Evolutionary conservation across 2,329 filamentous ascomycete species (phyloP), one percentile per base, ranked within the genome.

Genomic region (Dactylellina leptospora): DNA sequence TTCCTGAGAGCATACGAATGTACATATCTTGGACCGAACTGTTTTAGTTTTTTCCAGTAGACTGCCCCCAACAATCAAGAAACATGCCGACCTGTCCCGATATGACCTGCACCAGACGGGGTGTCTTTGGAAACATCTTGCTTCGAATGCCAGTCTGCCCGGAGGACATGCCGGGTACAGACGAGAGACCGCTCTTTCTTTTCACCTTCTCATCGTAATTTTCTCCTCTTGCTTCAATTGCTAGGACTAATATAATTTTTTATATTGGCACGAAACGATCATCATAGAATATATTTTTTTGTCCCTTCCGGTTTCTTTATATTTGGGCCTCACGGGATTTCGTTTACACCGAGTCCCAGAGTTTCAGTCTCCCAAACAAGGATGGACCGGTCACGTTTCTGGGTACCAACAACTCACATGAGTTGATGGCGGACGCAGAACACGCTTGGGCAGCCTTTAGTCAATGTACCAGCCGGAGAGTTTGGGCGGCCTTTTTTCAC

Each of bases 11-110:
- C 56, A 59, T 63, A 60, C 68, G 68, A 72, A 72, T 72, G 68
- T 72, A 72, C 68, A 64, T 72, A 72, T 64, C 68, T 72, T 72
- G 68, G 68, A 72, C 68, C 68, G 68, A 72, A 72, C 59, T 44
- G 59, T 64, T 72, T 72, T 71, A 71, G 66, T 63, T 64, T 64
- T 66, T 72, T 64, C 55, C 54, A 44, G 36, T 72, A 72, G 68
- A 72, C 59, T 64, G 50, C 59, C 59, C 68, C 68, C 68, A 72
- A 72, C 68, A 72, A 72, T 72, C 68, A 64, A 72, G 68, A 72
- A 59, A 72, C 59, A 63, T 72, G 68, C 68, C 68, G 68, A 72
- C 68, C 68, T 72, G 68, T 64, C 68, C 68, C 68, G 68, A 72
- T 64, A 72, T 72, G 59, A 64, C 59, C 68, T 64, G 68, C 59